phyloP scores from a whole-genome alignment of 805 yeast species.

The Lipomyces yamadae region DNA sequence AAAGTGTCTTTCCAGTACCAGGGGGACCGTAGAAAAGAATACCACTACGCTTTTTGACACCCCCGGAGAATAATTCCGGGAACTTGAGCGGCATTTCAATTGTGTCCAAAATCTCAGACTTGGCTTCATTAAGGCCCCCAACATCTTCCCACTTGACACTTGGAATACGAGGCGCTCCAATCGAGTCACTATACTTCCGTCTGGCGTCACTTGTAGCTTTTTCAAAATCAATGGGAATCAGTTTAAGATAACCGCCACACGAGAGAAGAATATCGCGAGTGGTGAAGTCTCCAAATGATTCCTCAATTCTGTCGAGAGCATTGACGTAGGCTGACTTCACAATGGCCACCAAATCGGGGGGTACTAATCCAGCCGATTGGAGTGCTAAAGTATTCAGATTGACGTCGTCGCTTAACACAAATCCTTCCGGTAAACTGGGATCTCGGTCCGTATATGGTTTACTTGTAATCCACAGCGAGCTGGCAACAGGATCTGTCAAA shows the following conservation, averaged over 20 bases:
- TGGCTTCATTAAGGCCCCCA: slow-evolving; percentile 90
- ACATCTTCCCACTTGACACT: slow-evolving; percentile 96
- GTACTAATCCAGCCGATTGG: slow-evolving; percentile 92
- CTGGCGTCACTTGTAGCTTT: slow-evolving; percentile 79
- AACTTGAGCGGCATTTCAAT: slow-evolving; percentile 94
- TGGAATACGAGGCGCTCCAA: slow-evolving; percentile 96
- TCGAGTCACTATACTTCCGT: slow-evolving; percentile 86
- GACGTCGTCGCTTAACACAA: slow-evolving; percentile 55
- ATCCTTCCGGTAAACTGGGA: slow-evolving; percentile 36
- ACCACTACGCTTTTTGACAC: slow-evolving; percentile 94
- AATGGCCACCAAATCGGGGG: slow-evolving; percentile 76
- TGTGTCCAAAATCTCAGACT: slow-evolving; percentile 91
- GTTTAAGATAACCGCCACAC: slow-evolving; percentile 59
- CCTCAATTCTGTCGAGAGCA: slow-evolving; percentile 58
- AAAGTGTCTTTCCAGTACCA: slow-evolving; percentile 94
- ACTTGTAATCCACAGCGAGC: not conserved
- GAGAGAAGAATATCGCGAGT: slow-evolving; percentile 51
- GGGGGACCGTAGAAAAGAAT: slow-evolving; percentile 97
- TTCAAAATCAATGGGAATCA: slow-evolving; percentile 67
- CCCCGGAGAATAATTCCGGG: slow-evolving; percentile 85
- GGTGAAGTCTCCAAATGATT: slow-evolving; percentile 38
- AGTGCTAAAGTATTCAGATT: slow-evolving; percentile 64
- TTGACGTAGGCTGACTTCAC: slow-evolving; percentile 64
- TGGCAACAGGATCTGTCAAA: slow-evolving; percentile 45
- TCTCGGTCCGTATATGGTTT: not conserved